Percentiles rank a stretch among this genome's conserved stretches.
phyloP scores from a whole-genome alignment of 495 filamentous ascomycete species.

The Oleoguttula mirabilis region DNA sequence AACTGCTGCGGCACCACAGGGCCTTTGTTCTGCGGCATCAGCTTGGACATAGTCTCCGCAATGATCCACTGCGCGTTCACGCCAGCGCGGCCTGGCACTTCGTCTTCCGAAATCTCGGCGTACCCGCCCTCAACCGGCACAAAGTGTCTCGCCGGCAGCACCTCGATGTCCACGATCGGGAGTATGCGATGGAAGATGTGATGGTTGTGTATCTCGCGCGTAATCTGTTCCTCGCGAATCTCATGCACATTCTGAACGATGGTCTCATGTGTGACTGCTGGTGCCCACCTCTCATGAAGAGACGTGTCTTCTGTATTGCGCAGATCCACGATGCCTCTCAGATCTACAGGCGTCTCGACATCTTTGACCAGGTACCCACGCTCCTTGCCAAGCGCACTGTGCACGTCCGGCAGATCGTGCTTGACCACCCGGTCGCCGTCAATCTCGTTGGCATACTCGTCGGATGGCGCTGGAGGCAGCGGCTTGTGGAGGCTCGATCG shows the following conservation, averaged over 20 bases:
- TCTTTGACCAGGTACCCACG: constrained; percentile 3
- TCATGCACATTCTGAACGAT: constrained; percentile 36
- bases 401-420: neutral
- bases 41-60: constrained; percentile 7
- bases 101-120: constrained; percentile 12
- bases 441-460: neutral
- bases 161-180: constrained; percentile 40
- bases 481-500: constrained; percentile 10
- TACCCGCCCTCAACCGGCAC: constrained; percentile 20
- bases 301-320: constrained; percentile 23
- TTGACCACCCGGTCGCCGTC: neutral
- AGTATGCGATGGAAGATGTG: constrained; percentile 42
- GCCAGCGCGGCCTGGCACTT: constrained; percentile 10
- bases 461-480: constrained; percentile 4
- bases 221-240: constrained; percentile 38
- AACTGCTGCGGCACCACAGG: constrained; percentile 8
- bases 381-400: neutral
- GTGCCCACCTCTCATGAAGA: constrained; percentile 17
- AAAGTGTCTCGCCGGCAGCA: constrained; percentile 33
- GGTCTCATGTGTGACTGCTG: constrained; percentile 43
- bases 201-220: constrained; percentile 45
- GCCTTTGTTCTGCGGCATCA: neutral
- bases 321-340: constrained; percentile 20
- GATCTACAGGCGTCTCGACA: constrained; percentile 3
- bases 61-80: constrained; percentile 12